Evolutionary conservation across 1,284 basidiomycete species (phyloP).

Genomic region (Heliocybe sulcata): DNA sequence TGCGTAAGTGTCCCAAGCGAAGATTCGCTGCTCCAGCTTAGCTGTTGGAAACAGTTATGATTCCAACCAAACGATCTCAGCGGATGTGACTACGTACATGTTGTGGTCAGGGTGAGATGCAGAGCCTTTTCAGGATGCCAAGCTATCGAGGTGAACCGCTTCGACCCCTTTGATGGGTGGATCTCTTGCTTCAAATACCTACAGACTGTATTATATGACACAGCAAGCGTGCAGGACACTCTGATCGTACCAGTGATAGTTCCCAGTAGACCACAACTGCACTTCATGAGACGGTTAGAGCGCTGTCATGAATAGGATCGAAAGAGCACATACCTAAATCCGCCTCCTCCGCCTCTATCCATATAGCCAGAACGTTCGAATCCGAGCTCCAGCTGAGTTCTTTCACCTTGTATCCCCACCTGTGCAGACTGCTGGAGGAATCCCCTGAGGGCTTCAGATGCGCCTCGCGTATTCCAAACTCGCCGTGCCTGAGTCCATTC

Average conservation of each 20-base stretch:
- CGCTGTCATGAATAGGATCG: background rate
- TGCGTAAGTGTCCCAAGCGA: conserved; percentile 73
- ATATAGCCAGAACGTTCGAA: conserved; percentile 80
- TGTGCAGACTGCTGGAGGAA: conserved; percentile 9
- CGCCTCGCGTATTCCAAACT: conserved; percentile 67
- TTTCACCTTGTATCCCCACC: conserved; percentile 64
- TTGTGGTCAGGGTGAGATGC: conserved; percentile 62
- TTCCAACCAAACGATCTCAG: background rate
- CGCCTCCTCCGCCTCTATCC: conserved; percentile 64
- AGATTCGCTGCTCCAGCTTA: conserved; percentile 55
- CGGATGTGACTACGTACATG: conserved; percentile 37
- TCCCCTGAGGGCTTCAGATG: conserved; percentile 4
- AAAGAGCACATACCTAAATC: conserved; percentile 55
- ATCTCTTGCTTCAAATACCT: conserved; percentile 93
- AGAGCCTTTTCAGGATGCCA: conserved; percentile 89
- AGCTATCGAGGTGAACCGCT: conserved; percentile 53
- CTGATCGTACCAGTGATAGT: conserved; percentile 81
- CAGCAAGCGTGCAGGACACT: background rate
- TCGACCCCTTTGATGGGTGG: conserved; percentile 29
- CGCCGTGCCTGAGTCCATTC: conserved; percentile 90
- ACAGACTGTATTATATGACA: conserved; percentile 7
- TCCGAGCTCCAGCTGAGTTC: conserved; percentile 88
- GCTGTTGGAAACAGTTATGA: conserved; percentile 23
- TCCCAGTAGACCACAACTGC: conserved; percentile 92
- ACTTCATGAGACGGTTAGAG: conserved; percentile 30